These are phyloP conservation scores for Boletus barrowsii DNA, from an alignment of 768 basidiomycete genomes.

Conservation along the genomic window DNA sequence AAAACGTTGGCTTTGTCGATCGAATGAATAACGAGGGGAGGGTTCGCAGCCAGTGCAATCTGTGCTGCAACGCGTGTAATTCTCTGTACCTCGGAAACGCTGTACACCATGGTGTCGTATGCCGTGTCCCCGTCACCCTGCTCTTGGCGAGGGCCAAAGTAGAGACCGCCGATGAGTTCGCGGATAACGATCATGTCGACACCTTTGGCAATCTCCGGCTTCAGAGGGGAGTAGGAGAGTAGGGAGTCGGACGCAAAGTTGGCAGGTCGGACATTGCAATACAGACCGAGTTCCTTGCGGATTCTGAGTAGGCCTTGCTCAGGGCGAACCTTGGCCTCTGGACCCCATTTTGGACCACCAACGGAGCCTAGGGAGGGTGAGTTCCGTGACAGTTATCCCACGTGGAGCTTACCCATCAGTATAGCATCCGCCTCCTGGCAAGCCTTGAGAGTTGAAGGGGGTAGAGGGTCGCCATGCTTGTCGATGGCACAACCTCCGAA, in stretches of 20 bases:
- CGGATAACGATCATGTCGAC: conserved; percentile 92
- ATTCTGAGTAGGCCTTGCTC: conserved; percentile 87
- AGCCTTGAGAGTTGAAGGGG: conserved; percentile 79
- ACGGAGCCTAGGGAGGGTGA: conserved; percentile 69
- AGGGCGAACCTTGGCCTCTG: conserved; percentile 82
- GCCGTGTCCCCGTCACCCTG: conserved; percentile 70
- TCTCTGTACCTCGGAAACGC: conserved; percentile 84
- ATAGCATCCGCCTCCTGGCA: conserved; percentile 95
- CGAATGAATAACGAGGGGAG: conserved; percentile 86
- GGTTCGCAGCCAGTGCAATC: conserved; percentile 78
- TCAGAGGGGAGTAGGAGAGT: conserved; percentile 83
- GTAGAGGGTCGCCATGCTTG: conserved; percentile 77
- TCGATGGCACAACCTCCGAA: conserved; percentile 97
- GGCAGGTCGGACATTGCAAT: conserved; percentile 97
- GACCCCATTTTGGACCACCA: conserved; percentile 99
- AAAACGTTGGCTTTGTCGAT: conserved; percentile 99
- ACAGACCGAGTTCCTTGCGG: conserved; percentile 90
- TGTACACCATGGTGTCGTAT: conserved; percentile 94
- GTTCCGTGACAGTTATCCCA: neutral
- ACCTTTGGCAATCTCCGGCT: conserved; percentile 75
- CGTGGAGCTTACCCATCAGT: conserved; percentile 71
- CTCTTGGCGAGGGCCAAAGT: conserved; percentile 94
- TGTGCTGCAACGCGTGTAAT: conserved; percentile 95
- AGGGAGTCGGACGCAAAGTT: conserved; percentile 93
- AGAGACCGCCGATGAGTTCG: conserved; percentile 94